Evolutionary conservation across 768 basidiomycete species (phyloP).

Genomic region (Exidia glandulosa): DNA sequence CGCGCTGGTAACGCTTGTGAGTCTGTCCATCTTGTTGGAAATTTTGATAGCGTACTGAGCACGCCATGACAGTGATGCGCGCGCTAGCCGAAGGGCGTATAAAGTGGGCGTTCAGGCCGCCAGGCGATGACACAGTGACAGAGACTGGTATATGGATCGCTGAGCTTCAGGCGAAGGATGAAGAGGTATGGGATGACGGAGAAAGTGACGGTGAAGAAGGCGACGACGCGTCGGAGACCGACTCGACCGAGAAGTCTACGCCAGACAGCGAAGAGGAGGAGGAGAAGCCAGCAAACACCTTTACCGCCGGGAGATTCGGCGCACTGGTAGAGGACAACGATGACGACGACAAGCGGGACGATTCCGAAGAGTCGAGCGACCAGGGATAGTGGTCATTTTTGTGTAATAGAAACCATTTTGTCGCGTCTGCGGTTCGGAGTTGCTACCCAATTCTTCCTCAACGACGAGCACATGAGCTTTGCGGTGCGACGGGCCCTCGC

Average conservation of each 20-base stretch:
- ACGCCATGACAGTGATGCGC: conserved; percentile 49
- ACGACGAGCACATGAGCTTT: too few species aligned
- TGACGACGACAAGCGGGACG: not conserved
- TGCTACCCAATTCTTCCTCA: too few species aligned
- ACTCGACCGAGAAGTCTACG: conserved; percentile 9
- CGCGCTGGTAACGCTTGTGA: conserved; percentile 82
- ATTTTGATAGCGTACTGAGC: not conserved
- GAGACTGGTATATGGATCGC: conserved; percentile 51
- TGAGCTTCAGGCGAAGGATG: conserved; percentile 14
- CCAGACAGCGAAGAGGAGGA: conserved; percentile 7
- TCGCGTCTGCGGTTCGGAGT: too few species aligned
- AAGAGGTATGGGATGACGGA: conserved; percentile 20
- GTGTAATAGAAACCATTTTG: too few species aligned
- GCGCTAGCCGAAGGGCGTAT: conserved; percentile 73
- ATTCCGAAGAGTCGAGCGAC: too few species aligned
- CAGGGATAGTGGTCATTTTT: too few species aligned
- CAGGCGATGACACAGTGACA: conserved; percentile 25
- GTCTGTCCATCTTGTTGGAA: conserved; percentile 21
- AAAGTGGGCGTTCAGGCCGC: conserved; percentile 81
- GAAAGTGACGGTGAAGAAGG: conserved; percentile 22
- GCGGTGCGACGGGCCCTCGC: too few species aligned
- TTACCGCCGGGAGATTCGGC: not conserved
- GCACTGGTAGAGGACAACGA: not conserved
- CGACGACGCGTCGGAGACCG: conserved; percentile 20
- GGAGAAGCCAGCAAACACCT: not conserved